Evolutionary conservation across 768 basidiomycete species (phyloP).

Genomic region (Rhizopogon salebrosus): DNA sequence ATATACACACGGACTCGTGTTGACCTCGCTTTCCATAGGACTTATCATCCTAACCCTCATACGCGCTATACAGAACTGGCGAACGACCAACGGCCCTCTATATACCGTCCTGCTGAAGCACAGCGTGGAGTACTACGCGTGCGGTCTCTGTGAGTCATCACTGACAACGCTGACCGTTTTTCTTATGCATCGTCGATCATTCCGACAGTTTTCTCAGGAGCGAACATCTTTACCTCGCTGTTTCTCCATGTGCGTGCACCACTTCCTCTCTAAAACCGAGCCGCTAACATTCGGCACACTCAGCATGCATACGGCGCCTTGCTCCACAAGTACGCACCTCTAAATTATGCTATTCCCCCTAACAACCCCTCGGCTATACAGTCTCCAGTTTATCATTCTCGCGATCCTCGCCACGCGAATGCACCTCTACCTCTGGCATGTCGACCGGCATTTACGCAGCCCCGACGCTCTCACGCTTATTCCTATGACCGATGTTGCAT

Average conservation of each 20-base stretch:
- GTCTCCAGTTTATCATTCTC: conserved; percentile 1
- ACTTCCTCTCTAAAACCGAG: background rate
- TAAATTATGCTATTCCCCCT: background rate
- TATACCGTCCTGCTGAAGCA: background rate
- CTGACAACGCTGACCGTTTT: background rate
- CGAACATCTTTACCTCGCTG: background rate
- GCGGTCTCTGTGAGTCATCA: background rate
- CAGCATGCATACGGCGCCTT: background rate
- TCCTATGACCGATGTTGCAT: background rate
- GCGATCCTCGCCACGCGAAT: conserved; percentile 2
- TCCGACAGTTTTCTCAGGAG: background rate
- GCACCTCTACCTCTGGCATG: conserved; percentile 4
- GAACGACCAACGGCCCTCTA: background rate
- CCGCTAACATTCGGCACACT: background rate
- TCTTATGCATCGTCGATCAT: background rate
- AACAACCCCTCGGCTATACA: background rate
- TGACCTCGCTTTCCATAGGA: background rate
- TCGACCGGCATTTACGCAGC: background rate
- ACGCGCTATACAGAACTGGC: background rate
- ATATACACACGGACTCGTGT: background rate
- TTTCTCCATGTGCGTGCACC: background rate
- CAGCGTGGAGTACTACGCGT: background rate
- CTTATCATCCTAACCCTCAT: background rate
- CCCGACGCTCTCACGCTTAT: background rate
- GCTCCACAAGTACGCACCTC: background rate